Evolutionary conservation across 2,329 filamentous ascomycete species (phyloP), one percentile per base, ranked within the genome.

Genomic region (Claviceps africana): DNA sequence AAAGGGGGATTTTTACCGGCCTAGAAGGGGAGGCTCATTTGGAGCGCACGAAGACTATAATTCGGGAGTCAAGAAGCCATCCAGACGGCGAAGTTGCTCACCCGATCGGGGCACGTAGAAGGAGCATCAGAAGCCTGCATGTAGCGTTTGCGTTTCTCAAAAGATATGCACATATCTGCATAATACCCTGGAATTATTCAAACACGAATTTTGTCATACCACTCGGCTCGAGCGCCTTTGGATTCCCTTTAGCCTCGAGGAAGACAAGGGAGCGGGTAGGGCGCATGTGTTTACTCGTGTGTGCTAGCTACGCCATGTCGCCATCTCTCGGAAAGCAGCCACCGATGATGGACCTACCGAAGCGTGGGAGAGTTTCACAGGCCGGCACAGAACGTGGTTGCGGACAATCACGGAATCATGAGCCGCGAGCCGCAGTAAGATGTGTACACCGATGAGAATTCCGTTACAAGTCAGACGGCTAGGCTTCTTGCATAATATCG

Each of bases 1-100:
- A 40, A 56, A 50, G n/a, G 62, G 60, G 3, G 63, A 65, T 40
- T 64, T 57, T 51, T 65, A 65, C 44, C 57, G 61, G 9, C 61
- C 63, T 13, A 13, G n/a, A 44, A 46, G 49, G 31, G 17, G 35
- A 39, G 30, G n/a, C 19, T 30, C 33, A 33, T 30, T 22, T 4
- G 21, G 10, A 7, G 28, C 11, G 19, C 33, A 25, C 19, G 25
- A 25, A 5, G 33, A 42, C 4, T 19, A 35, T 10, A 51, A 21
- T 15, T 25, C 15, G 21, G 43, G 37, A 39, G 2, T 13, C 9
- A 22, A 21, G n/a, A 25, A 30, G 10, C 15, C 19, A 5, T 25
- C n/a, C 31, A 51, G 53, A 28, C 39, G 46, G 39, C 49, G 49
- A 21, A 48, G 50, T 39, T 22, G 39, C 33, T 48, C 40, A 9